Conservation (phyloP, 768 basidiomycete species). For the Sporobolomyces phaffii region DNA sequence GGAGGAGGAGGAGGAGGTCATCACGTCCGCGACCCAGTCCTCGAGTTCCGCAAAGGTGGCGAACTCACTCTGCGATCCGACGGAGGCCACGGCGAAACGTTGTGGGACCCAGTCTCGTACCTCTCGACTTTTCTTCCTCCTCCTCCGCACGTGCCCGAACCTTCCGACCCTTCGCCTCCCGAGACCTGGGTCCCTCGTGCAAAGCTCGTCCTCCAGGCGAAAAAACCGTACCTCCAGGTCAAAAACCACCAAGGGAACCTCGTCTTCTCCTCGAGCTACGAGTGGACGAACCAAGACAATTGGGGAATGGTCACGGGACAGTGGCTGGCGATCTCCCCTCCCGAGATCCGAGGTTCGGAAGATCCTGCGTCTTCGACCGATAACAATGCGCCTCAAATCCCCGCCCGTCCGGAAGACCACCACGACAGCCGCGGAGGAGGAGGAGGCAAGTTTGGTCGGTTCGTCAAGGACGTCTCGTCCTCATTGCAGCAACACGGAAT, state of each 20-base stretch:
- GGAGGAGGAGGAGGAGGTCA: background rate
- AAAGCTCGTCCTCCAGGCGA: slow-evolving; percentile 21
- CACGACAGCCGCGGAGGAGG: background rate
- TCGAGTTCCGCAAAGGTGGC: slow-evolving; percentile 28
- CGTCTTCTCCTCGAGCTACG: slow-evolving; percentile 30
- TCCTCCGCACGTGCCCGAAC: background rate
- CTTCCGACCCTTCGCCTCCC: slow-evolving; percentile 10
- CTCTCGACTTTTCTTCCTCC: slow-evolving; percentile 13
- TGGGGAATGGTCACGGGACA: slow-evolving; percentile 16
- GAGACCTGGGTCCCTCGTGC: slow-evolving; percentile 20
- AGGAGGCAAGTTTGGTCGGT: slow-evolving; percentile 19
- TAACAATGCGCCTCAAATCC: background rate
- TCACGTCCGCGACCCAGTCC: slow-evolving; percentile 12
- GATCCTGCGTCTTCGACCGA: background rate
- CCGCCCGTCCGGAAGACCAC: background rate
- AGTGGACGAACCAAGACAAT: slow-evolving; percentile 8
- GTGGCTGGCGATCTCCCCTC: slow-evolving; percentile 36
- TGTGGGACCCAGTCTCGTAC: slow-evolving; percentile 35
- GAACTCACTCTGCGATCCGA: background rate
- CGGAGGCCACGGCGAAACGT: slow-evolving; percentile 2
- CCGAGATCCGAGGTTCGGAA: slow-evolving; percentile 8
- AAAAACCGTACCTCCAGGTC: slow-evolving; percentile 32
- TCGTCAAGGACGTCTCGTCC: slow-evolving; percentile 25
- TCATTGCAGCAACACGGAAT: slow-evolving; percentile 20
- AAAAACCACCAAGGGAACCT: slow-evolving; percentile 11